Percentiles rank a stretch among this genome's conserved stretches.
Evolutionary conservation across 2,329 filamentous ascomycete species (phyloP).

Genomic region (Fusarium sp.): DNA sequence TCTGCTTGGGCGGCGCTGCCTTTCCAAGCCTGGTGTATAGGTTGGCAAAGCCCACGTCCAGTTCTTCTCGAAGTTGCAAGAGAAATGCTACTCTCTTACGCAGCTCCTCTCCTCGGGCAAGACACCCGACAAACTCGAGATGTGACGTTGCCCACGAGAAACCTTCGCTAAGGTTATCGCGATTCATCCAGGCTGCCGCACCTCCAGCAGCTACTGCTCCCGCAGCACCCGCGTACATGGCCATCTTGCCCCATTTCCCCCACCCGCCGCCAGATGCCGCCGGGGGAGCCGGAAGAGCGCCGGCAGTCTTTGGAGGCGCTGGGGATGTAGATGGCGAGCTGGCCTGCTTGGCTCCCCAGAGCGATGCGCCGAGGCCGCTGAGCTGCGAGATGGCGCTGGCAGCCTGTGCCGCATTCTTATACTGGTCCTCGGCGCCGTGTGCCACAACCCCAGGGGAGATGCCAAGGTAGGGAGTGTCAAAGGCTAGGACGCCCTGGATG

Average conservation of each 20-base stretch:
- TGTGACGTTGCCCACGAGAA: slow-evolving; percentile 87
- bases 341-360: slow-evolving; percentile 64
- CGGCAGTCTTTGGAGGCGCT: slow-evolving; percentile 35
- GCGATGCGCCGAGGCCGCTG: slow-evolving; percentile 69
- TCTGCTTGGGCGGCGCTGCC: slow-evolving; percentile 64
- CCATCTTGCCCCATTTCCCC: slow-evolving; percentile 84
- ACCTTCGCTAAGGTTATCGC: slow-evolving; percentile 78
- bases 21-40: slow-evolving; percentile 85
- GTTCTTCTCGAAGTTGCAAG: slow-evolving; percentile 67
- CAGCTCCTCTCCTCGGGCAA: slow-evolving; percentile 84
- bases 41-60: slow-evolving; percentile 80
- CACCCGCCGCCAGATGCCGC: slow-evolving; percentile 55
- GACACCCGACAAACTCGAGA: slow-evolving; percentile 89
- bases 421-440: slow-evolving; percentile 85
- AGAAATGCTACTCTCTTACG: slow-evolving; percentile 75
- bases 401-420: slow-evolving; percentile 71
- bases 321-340: slow-evolving; percentile 31
- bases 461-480: slow-evolving; percentile 91
- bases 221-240: slow-evolving; percentile 84
- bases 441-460: slow-evolving; percentile 84
- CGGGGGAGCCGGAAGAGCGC: slow-evolving; percentile 45
- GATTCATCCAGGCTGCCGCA: slow-evolving; percentile 84
- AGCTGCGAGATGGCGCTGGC: slow-evolving; percentile 74
- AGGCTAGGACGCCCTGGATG: slow-evolving; percentile 87
- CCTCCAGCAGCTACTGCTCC: slow-evolving; percentile 82